A percentile compares a stretch with the other conserved stretches of the same genome.
Conservation (phyloP, 225 moss, liverwort and hornwort species). For the Pseudisothecium myosuroides region DNA sequence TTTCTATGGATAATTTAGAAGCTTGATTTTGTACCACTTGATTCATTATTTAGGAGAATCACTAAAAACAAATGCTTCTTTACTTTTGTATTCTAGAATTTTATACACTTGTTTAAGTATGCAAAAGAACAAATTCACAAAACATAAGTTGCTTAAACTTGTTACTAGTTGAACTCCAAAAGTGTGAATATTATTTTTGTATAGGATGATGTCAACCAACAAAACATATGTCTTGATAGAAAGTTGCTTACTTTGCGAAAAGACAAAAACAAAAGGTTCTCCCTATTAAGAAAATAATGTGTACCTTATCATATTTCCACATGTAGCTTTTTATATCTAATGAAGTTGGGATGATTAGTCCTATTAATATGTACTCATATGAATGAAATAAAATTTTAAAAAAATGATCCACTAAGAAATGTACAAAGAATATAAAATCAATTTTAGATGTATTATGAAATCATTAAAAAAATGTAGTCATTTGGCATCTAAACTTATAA, state of each 20-base stretch:
- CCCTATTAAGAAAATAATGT: neutral
- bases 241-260: neutral
- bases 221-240: neutral
- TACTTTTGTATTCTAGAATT: neutral
- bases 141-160: neutral
- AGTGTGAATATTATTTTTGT: neutral
- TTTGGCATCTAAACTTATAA: neutral
- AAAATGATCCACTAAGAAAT: neutral
- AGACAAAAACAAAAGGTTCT: neutral
- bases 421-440: neutral
- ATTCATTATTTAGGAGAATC: neutral
- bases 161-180: too few relatives aligned
- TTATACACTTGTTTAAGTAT: neutral
- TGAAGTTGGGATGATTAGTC: too few relatives aligned
- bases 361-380: neutral
- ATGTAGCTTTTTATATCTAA: neutral
- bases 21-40: neutral
- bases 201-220: neutral
- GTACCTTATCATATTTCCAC: neutral
- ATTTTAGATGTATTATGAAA: neutral
- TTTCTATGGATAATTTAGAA: neutral
- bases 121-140: neutral
- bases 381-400: neutral
- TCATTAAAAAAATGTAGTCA: neutral
- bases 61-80: accelerated